Percentiles rank a stretch among this genome's conserved stretches.
These are phyloP conservation scores for Lecanicillium sp. DNA, from an alignment of 2,329 filamentous ascomycete species.

Conservation along the genomic window DNA sequence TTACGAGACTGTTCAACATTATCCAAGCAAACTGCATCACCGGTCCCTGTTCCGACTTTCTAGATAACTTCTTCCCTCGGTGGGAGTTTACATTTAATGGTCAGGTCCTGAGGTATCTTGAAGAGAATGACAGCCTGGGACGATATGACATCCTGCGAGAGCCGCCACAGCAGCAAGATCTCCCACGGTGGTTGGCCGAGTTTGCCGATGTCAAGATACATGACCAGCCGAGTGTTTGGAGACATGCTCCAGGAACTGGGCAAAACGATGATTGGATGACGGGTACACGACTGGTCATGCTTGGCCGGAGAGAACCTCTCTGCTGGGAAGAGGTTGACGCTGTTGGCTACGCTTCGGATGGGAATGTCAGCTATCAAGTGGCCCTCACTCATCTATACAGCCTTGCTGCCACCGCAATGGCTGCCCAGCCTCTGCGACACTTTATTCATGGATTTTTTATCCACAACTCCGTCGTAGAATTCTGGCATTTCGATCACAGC, in stretches of 20 bases:
- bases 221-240: neutral
- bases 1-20: too few relatives aligned
- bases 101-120: too few relatives aligned
- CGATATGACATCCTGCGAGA: too few relatives aligned
- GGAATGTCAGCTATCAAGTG: neutral
- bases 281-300: too few relatives aligned
- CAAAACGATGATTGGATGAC: too few relatives aligned
- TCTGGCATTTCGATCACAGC: neutral
- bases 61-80: too few relatives aligned
- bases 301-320: neutral
- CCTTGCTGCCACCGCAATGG: neutral
- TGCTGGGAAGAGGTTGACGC: neutral
- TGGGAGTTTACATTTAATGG: too few relatives aligned
- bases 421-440: neutral
- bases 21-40: too few relatives aligned
- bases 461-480: neutral
- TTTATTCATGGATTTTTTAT: constrained; percentile 2
- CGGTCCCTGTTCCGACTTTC: too few relatives aligned
- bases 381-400: neutral
- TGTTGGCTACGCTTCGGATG: neutral
- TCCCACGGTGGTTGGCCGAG: neutral
- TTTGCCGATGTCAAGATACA: neutral
- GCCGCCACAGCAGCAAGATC: too few relatives aligned
- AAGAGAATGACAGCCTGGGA: too few relatives aligned
- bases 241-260: neutral